phyloP scores from a whole-genome alignment of 2,329 filamentous ascomycete genomes.

The Bipolaris cookei region DNA sequence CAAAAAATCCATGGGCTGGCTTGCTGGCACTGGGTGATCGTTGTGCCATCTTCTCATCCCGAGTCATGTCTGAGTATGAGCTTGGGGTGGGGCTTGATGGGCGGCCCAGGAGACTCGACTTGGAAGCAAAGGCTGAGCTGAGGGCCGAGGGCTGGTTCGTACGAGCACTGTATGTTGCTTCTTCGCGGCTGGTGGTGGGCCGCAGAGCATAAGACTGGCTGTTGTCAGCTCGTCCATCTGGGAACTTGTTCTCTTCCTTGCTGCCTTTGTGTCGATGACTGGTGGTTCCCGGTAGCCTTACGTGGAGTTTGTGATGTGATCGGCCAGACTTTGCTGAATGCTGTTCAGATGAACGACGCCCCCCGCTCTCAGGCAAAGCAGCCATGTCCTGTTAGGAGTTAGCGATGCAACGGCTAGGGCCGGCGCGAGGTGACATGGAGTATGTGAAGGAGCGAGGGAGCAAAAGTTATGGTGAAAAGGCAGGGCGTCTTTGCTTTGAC shows the following conservation, averaged over 20 bases:
- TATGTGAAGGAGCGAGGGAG: neutral
- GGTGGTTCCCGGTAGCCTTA: slow-evolving; percentile 70
- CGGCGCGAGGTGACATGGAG: neutral
- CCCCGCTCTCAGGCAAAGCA: slow-evolving; percentile 43
- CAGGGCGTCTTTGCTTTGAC: neutral
- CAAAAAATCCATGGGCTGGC: slow-evolving; percentile 60
- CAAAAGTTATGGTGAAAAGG: neutral
- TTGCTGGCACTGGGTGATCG: slow-evolving; percentile 62
- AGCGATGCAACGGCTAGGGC: slow-evolving; percentile 18
- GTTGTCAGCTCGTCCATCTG: slow-evolving; percentile 42
- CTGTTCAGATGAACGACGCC: slow-evolving; percentile 45
- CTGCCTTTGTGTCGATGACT: slow-evolving; percentile 69
- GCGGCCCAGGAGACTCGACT: slow-evolving; percentile 62
- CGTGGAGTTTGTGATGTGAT: slow-evolving; percentile 58
- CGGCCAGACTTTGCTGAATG: slow-evolving; percentile 60
- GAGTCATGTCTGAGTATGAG: slow-evolving; percentile 65
- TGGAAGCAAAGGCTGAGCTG: slow-evolving; percentile 58
- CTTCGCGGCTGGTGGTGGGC: slow-evolving; percentile 77
- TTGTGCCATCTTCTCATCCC: slow-evolving; percentile 52
- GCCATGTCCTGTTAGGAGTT: slow-evolving; percentile 32
- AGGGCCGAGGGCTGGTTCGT: slow-evolving; percentile 52
- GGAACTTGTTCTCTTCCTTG: slow-evolving; percentile 60
- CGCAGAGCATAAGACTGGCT: slow-evolving; percentile 63
- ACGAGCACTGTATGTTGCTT: slow-evolving; percentile 63
- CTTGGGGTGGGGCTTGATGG: slow-evolving; percentile 85